Evolutionary conservation across 1,284 basidiomycete genomes (phyloP).

Genomic region (Sanghuangporus baumii): DNA sequence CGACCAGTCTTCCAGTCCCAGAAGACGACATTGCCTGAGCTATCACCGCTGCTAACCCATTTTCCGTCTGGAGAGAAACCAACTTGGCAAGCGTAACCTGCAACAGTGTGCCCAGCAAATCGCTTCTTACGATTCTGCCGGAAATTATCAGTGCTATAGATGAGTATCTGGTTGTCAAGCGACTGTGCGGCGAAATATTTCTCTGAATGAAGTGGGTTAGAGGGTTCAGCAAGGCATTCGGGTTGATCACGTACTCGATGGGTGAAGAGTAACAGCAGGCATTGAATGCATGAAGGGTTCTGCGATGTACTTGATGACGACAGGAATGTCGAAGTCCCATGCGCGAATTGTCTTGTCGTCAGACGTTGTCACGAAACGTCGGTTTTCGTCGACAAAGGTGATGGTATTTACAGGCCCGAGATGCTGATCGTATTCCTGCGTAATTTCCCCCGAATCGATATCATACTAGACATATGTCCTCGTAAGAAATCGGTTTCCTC

Average conservation of each 20-base stretch:
- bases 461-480: constrained; percentile 65
- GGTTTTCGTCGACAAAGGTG: constrained; percentile 95
- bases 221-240: background rate
- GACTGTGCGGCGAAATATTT: constrained; percentile 98
- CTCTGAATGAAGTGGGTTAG: constrained; percentile 39
- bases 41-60: constrained; percentile 95
- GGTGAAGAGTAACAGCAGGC: constrained; percentile 94
- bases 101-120: constrained; percentile 94
- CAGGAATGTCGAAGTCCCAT: constrained; percentile 98
- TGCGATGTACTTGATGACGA: constrained; percentile 99
- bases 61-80: constrained; percentile 97
- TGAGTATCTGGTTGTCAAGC: constrained; percentile 95
- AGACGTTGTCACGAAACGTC: constrained; percentile 96
- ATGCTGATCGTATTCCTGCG: constrained; percentile 98
- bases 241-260: constrained; percentile 67
- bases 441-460: constrained; percentile 87
- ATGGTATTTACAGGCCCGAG: constrained; percentile 97
- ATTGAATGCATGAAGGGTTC: constrained; percentile 99
- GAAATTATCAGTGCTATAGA: constrained; percentile 97
- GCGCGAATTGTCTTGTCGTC: constrained; percentile 99
- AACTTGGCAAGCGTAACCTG: constrained; percentile 95
- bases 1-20: constrained; percentile 99
- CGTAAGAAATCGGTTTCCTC: background rate
- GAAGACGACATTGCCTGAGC: constrained; percentile 92
- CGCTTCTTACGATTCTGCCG: constrained; percentile 97